phyloP scores from a whole-genome alignment of 2,329 filamentous ascomycete genomes.

The Paecilomyces dactylethromorphus region DNA sequence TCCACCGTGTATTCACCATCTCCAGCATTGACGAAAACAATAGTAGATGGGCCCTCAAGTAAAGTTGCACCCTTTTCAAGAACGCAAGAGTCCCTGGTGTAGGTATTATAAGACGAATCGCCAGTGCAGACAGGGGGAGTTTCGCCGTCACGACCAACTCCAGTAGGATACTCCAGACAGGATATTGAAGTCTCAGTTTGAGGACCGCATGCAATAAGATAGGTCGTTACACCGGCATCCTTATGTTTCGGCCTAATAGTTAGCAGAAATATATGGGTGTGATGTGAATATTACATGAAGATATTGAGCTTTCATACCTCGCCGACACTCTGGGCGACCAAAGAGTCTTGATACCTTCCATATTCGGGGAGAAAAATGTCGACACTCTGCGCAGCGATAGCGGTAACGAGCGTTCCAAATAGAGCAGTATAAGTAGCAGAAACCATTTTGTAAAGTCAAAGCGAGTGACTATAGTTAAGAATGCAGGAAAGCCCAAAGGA shows the following conservation, averaged over 20 bases:
- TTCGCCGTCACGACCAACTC: background rate
- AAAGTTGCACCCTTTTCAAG: background rate
- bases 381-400: background rate
- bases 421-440: background rate
- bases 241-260: background rate
- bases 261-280: background rate
- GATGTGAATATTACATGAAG: background rate
- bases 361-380: background rate
- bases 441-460: background rate
- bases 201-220: background rate
- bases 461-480: background rate
- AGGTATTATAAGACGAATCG: background rate
- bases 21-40: background rate
- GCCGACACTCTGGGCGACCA: background rate
- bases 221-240: background rate
- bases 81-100: background rate
- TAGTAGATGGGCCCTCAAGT: background rate
- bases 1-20: background rate
- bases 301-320: background rate
- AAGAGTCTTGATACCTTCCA: background rate
- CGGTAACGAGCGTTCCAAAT: background rate
- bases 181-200: background rate
- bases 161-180: background rate
- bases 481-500: background rate
- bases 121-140: background rate